Evolutionary conservation across 805 yeast genomes (phyloP).

Genomic region (Wickerhamomyces queroliae): DNA sequence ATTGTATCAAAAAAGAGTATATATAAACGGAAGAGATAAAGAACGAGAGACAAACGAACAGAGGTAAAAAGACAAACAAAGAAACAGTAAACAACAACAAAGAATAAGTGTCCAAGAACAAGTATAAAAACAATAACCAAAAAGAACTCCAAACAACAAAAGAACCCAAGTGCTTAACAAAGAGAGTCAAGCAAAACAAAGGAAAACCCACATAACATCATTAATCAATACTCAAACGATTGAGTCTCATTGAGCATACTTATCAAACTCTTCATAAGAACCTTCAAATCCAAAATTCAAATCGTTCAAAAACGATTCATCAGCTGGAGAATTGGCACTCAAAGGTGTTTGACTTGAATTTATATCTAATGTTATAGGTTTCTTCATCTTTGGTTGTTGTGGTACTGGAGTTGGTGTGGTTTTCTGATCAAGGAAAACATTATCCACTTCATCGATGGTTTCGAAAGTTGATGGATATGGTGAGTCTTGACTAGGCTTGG

Average conservation of each 20-base stretch:
- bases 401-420: not conserved
- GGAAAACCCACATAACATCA: too few relatives aligned
- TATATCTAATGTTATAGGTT: not conserved
- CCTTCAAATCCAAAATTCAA: slow-evolving; percentile 7
- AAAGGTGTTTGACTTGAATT: not conserved
- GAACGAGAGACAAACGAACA: too few relatives aligned
- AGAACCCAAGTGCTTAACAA: too few relatives aligned
- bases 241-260: not conserved
- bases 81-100: too few relatives aligned
- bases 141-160: too few relatives aligned
- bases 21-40: too few relatives aligned
- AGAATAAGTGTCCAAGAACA: too few relatives aligned
- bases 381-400: not conserved
- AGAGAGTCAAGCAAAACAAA: too few relatives aligned
- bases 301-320: slow-evolving; percentile 9
- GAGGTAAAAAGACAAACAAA: too few relatives aligned
- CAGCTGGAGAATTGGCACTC: not conserved
- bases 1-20: too few relatives aligned
- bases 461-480: slow-evolving; percentile 1
- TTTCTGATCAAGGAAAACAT: slow-evolving; percentile 5
- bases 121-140: too few relatives aligned
- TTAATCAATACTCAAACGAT: too few relatives aligned
- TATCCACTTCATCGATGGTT: slow-evolving; percentile 5
- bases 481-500: not conserved
- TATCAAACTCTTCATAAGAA: not conserved